Percentiles rank a stretch among this genome's conserved stretches.
Conservation (phyloP, 2,329 filamentous ascomycete genomes). For the Zasmidium cellare region DNA sequence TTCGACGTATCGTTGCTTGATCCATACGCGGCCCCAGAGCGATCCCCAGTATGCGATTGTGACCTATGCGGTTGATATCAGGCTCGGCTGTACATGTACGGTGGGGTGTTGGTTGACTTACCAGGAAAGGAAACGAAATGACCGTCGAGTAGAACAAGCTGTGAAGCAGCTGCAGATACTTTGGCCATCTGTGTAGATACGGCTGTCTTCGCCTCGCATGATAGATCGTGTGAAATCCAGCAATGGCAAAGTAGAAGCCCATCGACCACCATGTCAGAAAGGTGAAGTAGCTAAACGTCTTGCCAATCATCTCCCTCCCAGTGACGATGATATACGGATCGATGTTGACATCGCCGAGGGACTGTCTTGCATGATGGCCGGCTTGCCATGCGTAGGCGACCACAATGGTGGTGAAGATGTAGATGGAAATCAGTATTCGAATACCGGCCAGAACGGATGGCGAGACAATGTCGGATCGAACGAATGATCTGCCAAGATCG, state of each 20-base stretch:
- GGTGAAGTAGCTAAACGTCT: slow-evolving; percentile 20
- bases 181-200: neutral
- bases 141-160: neutral
- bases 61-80: neutral
- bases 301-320: slow-evolving; percentile 6
- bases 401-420: slow-evolving; percentile 18
- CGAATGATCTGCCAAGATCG: slow-evolving; percentile 8
- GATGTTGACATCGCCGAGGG: slow-evolving; percentile 11
- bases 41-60: slow-evolving; percentile 15
- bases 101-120: neutral
- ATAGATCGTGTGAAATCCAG: slow-evolving; percentile 13
- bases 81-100: neutral
- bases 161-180: neutral
- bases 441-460: slow-evolving; percentile 3
- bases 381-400: slow-evolving; percentile 17
- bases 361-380: slow-evolving; percentile 5
- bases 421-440: slow-evolving; percentile 12
- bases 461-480: slow-evolving; percentile 13
- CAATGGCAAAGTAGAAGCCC: slow-evolving; percentile 16
- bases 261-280: slow-evolving; percentile 17
- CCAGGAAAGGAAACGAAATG: neutral
- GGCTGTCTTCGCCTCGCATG: slow-evolving; percentile 2
- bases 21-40: slow-evolving; percentile 13
- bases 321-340: slow-evolving; percentile 10
- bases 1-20: slow-evolving; percentile 6